These are phyloP conservation scores for Taphrina wiesneri DNA, from an alignment of 1,139 yeast genomes.

Conservation along the genomic window DNA sequence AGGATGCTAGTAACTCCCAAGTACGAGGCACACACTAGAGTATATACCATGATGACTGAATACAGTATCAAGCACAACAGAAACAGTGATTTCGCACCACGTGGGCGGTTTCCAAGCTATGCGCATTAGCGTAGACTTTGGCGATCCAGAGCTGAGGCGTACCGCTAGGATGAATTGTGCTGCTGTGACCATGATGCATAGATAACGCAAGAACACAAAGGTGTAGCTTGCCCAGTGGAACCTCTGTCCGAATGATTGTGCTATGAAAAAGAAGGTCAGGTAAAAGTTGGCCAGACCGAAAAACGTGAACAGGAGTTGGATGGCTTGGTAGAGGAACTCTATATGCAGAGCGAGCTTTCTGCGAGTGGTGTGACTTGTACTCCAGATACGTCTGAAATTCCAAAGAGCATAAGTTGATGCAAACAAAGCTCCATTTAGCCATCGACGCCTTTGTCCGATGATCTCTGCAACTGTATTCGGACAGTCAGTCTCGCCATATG, in stretches of 20 bases:
- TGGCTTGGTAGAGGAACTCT: slow-evolving; percentile 74
- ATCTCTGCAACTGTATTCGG: slow-evolving; percentile 90
- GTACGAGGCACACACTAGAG: slow-evolving; percentile 77
- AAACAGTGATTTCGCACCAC: slow-evolving; percentile 77
- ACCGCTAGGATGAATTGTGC: slow-evolving; percentile 86
- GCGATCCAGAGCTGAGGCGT: slow-evolving; percentile 38
- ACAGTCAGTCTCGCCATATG: slow-evolving; percentile 92
- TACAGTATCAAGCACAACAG: slow-evolving; percentile 68
- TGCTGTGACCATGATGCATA: slow-evolving; percentile 76
- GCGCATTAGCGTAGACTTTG: not conserved
- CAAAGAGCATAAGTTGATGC: slow-evolving; percentile 84
- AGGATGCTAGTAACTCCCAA: slow-evolving; percentile 65
- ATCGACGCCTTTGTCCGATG: slow-evolving; percentile 91
- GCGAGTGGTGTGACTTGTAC: slow-evolving; percentile 69
- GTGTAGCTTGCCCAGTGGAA: slow-evolving; percentile 36
- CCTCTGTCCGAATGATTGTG: slow-evolving; percentile 41
- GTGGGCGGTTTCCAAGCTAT: slow-evolving; percentile 79
- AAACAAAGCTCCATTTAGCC: slow-evolving; percentile 98
- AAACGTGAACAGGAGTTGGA: slow-evolving; percentile 61
- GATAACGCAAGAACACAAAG: slow-evolving; percentile 42
- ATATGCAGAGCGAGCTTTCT: slow-evolving; percentile 72
- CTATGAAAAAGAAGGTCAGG: slow-evolving; percentile 61
- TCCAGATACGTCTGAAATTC: slow-evolving; percentile 71
- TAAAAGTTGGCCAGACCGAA: slow-evolving; percentile 79
- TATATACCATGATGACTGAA: slow-evolving; percentile 76